Evolutionary conservation across 2,329 filamentous ascomycete genomes (phyloP), one percentile per base, ranked within the genome.

Genomic region (Penicillium brasilianum): DNA sequence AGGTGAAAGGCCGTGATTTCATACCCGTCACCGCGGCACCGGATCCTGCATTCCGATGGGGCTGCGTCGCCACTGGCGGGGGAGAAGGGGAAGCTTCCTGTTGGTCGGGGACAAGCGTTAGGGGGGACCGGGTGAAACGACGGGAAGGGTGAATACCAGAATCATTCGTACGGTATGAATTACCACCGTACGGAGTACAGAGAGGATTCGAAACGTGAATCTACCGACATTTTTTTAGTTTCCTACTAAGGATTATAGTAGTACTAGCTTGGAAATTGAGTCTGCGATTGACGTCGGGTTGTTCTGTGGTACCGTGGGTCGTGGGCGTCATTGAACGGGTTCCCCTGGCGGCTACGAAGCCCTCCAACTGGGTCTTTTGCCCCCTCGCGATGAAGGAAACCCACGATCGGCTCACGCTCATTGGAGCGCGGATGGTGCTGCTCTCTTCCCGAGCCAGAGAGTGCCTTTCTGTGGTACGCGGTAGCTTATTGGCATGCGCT

Each of bases 21-120:
- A 61, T 69, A 75, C 71, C 72, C 74, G 71, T 74, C 74, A 69
- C 69, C 73, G 74, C 73, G 74, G 74, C 71, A 75, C 69, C 69
- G 69, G 73, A 71, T 71, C 66, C 60, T 67, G 65, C 66, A 62
- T 74, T 74, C 74, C 73, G 73, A 65, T 61, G 64, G 64, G 58
- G 58, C 51, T 54, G 51, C 64, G 57, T 74, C 36, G 65, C 66
- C 67, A 67, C 61, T 51, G 46, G 57, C 32, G 46, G 49, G 55
- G 66, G 60, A 57, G 57, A 56, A 58, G 55, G 60, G 59, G 59
- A 57, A 61, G 22, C 41, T 64, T 68, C 68, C 68, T 54, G 62
- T 69, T 67, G 60, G 65, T 59, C 57, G 59, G 57, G 43, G 58
- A 49, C 57, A 55, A 55, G 25, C 13, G 41, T 41, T 20, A 43